Base-by-base conservation (phyloP, 108 stramenopile genomes). In the Thalassiosira profunda region DNA sequence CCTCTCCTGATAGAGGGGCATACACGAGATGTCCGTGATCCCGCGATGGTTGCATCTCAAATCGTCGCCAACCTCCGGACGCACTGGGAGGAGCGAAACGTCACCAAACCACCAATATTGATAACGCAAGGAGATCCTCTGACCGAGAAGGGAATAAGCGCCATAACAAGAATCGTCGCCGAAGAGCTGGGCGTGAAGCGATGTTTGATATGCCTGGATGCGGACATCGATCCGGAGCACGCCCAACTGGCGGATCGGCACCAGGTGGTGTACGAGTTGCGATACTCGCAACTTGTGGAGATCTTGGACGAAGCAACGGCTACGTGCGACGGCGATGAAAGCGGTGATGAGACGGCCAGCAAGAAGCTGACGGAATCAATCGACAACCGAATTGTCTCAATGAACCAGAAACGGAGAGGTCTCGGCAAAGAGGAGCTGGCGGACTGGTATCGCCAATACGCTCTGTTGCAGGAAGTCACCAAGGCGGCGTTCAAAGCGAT, bases 391-490 rank as follows among this genome's bases (percentile, higher is more conserved):
- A 57, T 83, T n/a, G n/a, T 3, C 14, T 20, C 44, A 23, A 79
- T 70, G 43, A 83, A 83, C 45, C 10, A 30, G 4, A 61, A 62
- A 55, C 56, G 72, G 23, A 30, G 28, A 34, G 6, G 41, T 5
- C 30, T 64, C 9, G 53, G 51, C 9, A 59, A 68, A 51, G 57
- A 55, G 17, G 31, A 48, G 26, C 30, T 69, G 20, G 71, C 51
- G 25, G 42, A 47, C 34, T 79, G 61, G 51, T 80, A 46, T 44
- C 67, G 59, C 25, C 26, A 65, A 31, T 80, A 75, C 20, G 79
- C 82, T 10, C 28, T 79, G 4, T 44, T 83, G 31, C 82, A 83
- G 47, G 82, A 83, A 64, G 82, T 83, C 20, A 83, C 82, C 11
- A 83, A 83, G 57, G 48, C 67, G n/a, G 74, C 73, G 0, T 67